phyloP scores from a whole-genome alignment of 2,329 filamentous ascomycete genomes.

The Pezicula radicicola region DNA sequence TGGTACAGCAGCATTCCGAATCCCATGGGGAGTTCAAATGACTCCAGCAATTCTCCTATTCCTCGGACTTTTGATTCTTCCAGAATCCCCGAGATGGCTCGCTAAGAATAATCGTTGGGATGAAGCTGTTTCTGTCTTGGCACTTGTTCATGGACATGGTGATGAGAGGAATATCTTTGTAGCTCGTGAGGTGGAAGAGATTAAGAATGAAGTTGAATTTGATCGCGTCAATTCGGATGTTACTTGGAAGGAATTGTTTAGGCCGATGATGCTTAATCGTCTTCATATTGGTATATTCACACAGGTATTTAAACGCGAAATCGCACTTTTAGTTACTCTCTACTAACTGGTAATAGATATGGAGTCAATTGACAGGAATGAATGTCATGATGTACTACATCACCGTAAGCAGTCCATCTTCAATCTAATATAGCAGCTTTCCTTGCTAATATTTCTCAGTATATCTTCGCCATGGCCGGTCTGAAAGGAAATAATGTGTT shows the following conservation, averaged over 20 bases:
- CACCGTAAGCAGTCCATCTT: not conserved
- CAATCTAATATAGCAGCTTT: too few species aligned
- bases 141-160: slow-evolving; percentile 59
- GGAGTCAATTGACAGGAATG: slow-evolving; percentile 75
- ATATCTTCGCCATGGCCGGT: slow-evolving; percentile 71
- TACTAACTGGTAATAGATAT: slow-evolving; percentile 69
- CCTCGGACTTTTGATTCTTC: slow-evolving; percentile 56
- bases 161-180: slow-evolving; percentile 65
- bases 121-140: slow-evolving; percentile 37
- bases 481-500: slow-evolving; percentile 53
- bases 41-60: slow-evolving; percentile 57
- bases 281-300: slow-evolving; percentile 45
- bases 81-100: slow-evolving; percentile 61
- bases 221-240: slow-evolving; percentile 66
- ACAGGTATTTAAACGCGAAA: not conserved
- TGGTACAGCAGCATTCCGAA: slow-evolving; percentile 55
- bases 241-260: slow-evolving; percentile 67
- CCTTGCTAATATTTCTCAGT: slow-evolving; percentile 25
- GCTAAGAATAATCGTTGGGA: slow-evolving; percentile 59
- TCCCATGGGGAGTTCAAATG: slow-evolving; percentile 64
- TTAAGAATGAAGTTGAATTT: slow-evolving; percentile 69
- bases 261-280: slow-evolving; percentile 68
- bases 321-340: not conserved
- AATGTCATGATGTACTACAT: slow-evolving; percentile 67
- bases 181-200: slow-evolving; percentile 65